These are phyloP conservation scores for Alternaria alternata DNA, from an alignment of 2,329 filamentous ascomycete genomes.

Conservation along the genomic window DNA sequence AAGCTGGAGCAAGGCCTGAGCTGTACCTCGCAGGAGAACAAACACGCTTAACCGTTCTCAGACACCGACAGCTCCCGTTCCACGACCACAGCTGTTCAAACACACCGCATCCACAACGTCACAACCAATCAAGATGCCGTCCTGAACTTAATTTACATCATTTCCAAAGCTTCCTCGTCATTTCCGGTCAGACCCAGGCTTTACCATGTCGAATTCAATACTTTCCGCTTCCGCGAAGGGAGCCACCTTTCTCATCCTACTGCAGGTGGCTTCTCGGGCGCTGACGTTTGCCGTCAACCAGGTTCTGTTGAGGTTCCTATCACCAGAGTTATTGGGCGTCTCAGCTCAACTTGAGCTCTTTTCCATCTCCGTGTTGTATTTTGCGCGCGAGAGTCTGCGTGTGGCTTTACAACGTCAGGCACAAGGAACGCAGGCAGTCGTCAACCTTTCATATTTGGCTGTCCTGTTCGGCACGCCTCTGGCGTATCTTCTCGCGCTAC, in stretches of 20 bases:
- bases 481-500: slow-evolving; percentile 68
- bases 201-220: slow-evolving; percentile 44
- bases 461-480: slow-evolving; percentile 73
- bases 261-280: slow-evolving; percentile 86
- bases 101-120: slow-evolving; percentile 25
- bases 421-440: slow-evolving; percentile 71
- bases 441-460: slow-evolving; percentile 88
- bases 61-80: slow-evolving; percentile 29
- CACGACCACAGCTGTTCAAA: slow-evolving; percentile 29
- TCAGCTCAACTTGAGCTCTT: slow-evolving; percentile 92
- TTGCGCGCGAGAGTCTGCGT: slow-evolving; percentile 87
- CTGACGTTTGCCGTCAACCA: slow-evolving; percentile 94
- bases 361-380: slow-evolving; percentile 92
- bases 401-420: slow-evolving; percentile 86
- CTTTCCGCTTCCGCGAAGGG: slow-evolving; percentile 67
- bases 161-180: slow-evolving; percentile 13
- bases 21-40: slow-evolving; percentile 18
- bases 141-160: slow-evolving; percentile 19
- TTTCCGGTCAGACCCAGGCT: slow-evolving; percentile 9
- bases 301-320: slow-evolving; percentile 84
- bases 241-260: slow-evolving; percentile 83
- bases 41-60: slow-evolving; percentile 29
- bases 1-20: slow-evolving; percentile 14
- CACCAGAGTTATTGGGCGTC: slow-evolving; percentile 82
- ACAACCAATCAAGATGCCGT: slow-evolving; percentile 34